Evolutionary conservation across 768 basidiomycete species (phyloP).

Genomic region (Chalciporus sphaerocephalus): DNA sequence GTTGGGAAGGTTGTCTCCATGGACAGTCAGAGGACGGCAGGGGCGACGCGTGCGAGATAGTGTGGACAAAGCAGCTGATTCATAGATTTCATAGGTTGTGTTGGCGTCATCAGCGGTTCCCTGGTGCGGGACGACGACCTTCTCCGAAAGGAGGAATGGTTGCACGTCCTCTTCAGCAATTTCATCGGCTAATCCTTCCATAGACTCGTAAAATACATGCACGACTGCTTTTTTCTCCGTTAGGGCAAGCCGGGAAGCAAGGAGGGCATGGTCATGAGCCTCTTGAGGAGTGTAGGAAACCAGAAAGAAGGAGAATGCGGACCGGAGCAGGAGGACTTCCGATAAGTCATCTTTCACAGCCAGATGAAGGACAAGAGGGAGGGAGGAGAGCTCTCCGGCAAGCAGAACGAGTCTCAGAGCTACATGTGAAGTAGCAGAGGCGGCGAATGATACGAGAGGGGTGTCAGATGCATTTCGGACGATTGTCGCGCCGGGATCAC

Average conservation of each 20-base stretch:
- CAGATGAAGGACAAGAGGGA: conserved; percentile 69
- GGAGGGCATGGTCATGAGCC: conserved; percentile 85
- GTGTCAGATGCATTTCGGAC: conserved; percentile 40
- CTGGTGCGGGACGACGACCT: conserved; percentile 24
- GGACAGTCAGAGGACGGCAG: conserved; percentile 48
- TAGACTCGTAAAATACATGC: conserved; percentile 67
- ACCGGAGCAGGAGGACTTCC: conserved; percentile 69
- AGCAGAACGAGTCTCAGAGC: conserved; percentile 61
- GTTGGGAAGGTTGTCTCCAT: conserved; percentile 53
- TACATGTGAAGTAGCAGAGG: conserved; percentile 46
- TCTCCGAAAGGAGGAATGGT: conserved; percentile 54
- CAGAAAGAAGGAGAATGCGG: conserved; percentile 77
- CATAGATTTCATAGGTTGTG: conserved; percentile 50
- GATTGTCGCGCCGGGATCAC: conserved; percentile 58
- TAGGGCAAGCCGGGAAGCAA: conserved; percentile 77
- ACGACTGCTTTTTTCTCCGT: conserved; percentile 72
- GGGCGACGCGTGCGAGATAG: conserved; percentile 58
- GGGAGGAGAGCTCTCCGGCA: conserved; percentile 60
- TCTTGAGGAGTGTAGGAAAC: conserved; percentile 74
- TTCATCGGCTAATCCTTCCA: conserved; percentile 41
- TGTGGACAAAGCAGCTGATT: conserved; percentile 63
- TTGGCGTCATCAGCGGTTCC: conserved; percentile 21
- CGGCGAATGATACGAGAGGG: conserved; percentile 58
- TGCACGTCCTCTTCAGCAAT: conserved; percentile 56
- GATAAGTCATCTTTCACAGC: conserved; percentile 64